Base-by-base conservation (phyloP, 140 eudicot species). In the Artemisia princeps region DNA sequence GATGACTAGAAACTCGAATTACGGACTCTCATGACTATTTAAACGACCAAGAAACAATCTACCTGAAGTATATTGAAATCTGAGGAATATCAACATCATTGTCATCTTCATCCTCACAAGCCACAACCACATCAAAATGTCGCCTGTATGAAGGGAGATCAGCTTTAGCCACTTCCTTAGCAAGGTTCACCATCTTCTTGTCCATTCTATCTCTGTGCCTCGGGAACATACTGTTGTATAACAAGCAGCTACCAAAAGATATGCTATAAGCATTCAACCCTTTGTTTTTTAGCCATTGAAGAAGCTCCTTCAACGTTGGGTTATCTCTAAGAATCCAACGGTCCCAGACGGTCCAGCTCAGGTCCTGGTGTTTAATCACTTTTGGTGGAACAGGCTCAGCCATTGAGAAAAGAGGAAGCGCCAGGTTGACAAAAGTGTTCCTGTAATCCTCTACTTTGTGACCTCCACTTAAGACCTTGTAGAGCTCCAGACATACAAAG, bases 341-440 rank as follows among this genome's bases (percentile, higher is more conserved):
- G 80, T 89, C 95, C 96, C 95, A 89, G 22, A 89, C 84, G 0
- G 95, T 86, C 96, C 96, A 89, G 71, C 80, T 86, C 86, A 89
- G 74, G 26, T 83, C 94, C 67, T 75, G 84, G 74, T 83, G 95
- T 70, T 89, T 86, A 28, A 83, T 77, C 60, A 89, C 86, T 55
- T 89, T 89, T 0, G 96, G 95, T 3, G 96, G 90, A 16, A 89
- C 95, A 0, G 96, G 96, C 62, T 89, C 95, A 4, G 96, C 96
- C 69, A 89, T 89, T 2, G 95, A 89, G 77, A 89, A 89, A 6
- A 88, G 62, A 50, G 95, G 96, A 30, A 83, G 91, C 15, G 96
- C 96, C 57, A 89, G 81, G 83, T 89, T 89, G 67, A 82, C 95
- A 60, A 86, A 89, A 33, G 96, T 86, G 84, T 89, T 89, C 3